Base-by-base conservation (phyloP, 139 green algal genomes). In the Picochlorum sp. region DNA sequence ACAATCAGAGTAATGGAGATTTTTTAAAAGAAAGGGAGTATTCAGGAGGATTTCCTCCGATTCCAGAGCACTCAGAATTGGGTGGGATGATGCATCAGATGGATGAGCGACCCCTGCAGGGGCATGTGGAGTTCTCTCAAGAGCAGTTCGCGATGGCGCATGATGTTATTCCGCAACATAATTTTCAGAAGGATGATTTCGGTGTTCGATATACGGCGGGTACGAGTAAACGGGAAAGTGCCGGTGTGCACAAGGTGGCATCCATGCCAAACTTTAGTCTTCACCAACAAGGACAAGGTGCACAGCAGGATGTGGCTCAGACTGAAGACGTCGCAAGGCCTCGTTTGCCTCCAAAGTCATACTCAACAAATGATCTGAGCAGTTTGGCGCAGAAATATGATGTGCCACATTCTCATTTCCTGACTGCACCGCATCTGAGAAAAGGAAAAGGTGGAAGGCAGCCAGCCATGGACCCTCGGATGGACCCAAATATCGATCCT, bases 401-500 rank as follows among this genome's bases (percentile, higher is more conserved):
- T 54, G 51, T 73, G 49, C 71, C 71, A 18, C 71, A 78, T 60
- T 18, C 34, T 14, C 13, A 23, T 7, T 78, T 67, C 41, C 60
- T 78, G 24, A 73, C 66, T 2, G 63, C 71, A 49, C 50, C 60
- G 0, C 60, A 70, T 68, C 28, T 70, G 51, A 69, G 77, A 59
- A 82, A 82, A 67, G 84, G 82, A 62, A 89, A 88, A 74, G 86
- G 86, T 34, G 86, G 86, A 11, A 68, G 88, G 4, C 83, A 86
- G 37, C 79, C 81, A 2, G 82, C 83, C 0, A 58, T 61, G 13
- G 88, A 95, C 77, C 85, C 88, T 7, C 75, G 83, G 7, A 67
- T 89, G n/a, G 84, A 94, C 70, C 86, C 88, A 20, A 71, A 50
- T 45, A 84, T 95, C 2, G 81, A 92, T 58, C 83, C 83, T 14